Evolutionary conservation across 2,329 filamentous ascomycete genomes (phyloP), one percentile per base, ranked within the genome.

Genomic region (Fusarium miscanthi): DNA sequence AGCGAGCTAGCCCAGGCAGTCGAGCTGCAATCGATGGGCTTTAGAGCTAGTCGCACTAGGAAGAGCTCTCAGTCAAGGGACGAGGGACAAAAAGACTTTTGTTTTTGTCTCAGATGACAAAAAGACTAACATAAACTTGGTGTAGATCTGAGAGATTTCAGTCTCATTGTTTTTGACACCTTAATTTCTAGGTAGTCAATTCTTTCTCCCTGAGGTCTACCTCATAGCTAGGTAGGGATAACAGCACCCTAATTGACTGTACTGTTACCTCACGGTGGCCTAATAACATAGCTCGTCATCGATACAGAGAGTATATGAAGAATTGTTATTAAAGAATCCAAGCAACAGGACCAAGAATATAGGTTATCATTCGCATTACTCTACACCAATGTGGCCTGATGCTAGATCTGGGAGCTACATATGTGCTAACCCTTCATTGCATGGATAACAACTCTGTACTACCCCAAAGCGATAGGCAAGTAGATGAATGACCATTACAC

Each of bases 21-120:
- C 45, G 37, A 63, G 64, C 64, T 69, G 35, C 27, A 45, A 45
- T 56, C 46, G 30, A 66, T 70, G 66, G 58, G 57, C 70, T 67
- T 31, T 31, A 48, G 48, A 73, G 52, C 59, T 66, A 35, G n/a
- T 35, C 25, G 25, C 33, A 33, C 63, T 68, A 67, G 56, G 19
- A 35, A 41, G 46, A 59, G 63, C 59, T 72, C 27, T 48, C 27
- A 46, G 9, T 46, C n/a, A 27, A 57, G 17, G 30, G 12, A 48
- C 27, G 33, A 8, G 45, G 27, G 45, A 30, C 27, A n/a, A n/a
- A 48, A 48, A 16, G 5, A 14, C 45, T 48, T 48, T 7, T n/a
- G 45, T 12, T 25, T 45, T 21, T 21, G 40, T 51, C 48, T 25
- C 14, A 35, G 4, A 14, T 19, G 48, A 51, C 16, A 51, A 51